phyloP scores from a whole-genome alignment of 2,329 filamentous ascomycete genomes.

The Cladosporium sp. region DNA sequence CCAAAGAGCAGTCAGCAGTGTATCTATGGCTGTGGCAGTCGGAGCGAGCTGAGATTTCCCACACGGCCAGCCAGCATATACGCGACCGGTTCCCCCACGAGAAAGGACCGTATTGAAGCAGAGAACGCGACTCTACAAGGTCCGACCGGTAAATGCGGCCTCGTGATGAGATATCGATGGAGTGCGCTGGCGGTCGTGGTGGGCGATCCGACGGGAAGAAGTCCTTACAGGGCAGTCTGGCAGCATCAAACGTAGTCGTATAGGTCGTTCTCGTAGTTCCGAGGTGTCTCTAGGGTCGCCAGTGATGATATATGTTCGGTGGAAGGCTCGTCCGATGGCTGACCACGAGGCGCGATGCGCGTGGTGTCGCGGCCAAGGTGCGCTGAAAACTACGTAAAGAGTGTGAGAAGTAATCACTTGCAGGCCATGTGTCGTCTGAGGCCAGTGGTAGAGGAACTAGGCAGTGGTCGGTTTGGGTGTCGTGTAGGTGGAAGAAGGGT shows the following conservation, averaged over 20 bases:
- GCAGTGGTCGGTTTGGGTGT: conserved; percentile 18
- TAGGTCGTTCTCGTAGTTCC: conserved; percentile 24
- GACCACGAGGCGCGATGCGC: conserved; percentile 24
- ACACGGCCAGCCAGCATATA: conserved; percentile 30
- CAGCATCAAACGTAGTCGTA: conserved; percentile 17
- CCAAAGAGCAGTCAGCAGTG: conserved; percentile 44
- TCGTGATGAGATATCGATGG: conserved; percentile 29
- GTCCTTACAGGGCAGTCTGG: conserved; percentile 20
- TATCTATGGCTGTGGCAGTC: conserved; percentile 31
- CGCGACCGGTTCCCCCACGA: conserved; percentile 46
- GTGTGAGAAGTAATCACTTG: conserved; percentile 48
- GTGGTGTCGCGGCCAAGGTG: conserved; percentile 19
- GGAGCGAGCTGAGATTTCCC: conserved; percentile 36
- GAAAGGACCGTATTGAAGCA: conserved; percentile 31
- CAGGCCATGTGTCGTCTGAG: conserved; percentile 56
- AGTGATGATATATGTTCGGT: conserved; percentile 32
- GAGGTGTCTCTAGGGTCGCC: conserved; percentile 20
- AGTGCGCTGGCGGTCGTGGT: conserved; percentile 27
- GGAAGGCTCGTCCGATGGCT: conserved; percentile 31
- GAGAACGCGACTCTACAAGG: conserved; percentile 36
- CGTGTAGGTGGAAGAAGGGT: neutral
- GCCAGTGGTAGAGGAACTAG: conserved; percentile 25
- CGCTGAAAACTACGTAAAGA: conserved; percentile 28
- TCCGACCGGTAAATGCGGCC: conserved; percentile 41
- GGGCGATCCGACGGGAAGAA: conserved; percentile 23